Percentiles rank a stretch among this genome's conserved stretches.
Conservation (phyloP, 768 basidiomycete genomes). For the Trametes sanguinea region DNA sequence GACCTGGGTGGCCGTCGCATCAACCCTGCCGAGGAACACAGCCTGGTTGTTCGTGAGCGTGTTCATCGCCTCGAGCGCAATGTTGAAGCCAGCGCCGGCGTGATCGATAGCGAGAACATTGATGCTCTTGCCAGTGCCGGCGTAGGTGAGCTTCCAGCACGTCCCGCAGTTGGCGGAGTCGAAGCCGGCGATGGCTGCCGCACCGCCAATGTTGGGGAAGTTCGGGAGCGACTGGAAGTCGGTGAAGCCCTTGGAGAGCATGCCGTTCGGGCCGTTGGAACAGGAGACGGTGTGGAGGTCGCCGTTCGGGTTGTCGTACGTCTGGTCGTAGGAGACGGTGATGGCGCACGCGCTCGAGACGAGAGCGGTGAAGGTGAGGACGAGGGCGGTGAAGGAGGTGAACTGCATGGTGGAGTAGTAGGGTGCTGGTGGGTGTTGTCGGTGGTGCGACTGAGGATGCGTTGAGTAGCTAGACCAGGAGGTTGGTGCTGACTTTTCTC, state of each 20-base stretch:
- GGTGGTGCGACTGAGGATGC: not conserved
- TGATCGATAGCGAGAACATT: slow-evolving; percentile 37
- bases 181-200: slow-evolving; percentile 33
- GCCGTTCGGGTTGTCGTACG: slow-evolving; percentile 36
- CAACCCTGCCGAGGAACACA: slow-evolving; percentile 47
- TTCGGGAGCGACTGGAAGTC: slow-evolving; percentile 41
- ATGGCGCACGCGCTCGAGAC: slow-evolving; percentile 20
- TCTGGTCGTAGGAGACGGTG: slow-evolving; percentile 40
- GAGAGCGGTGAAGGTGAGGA: slow-evolving; percentile 22
- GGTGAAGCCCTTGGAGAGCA: slow-evolving; percentile 36
- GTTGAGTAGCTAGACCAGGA: slow-evolving; percentile 4
- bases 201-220: slow-evolving; percentile 42
- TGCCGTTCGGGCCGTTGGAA: slow-evolving; percentile 41
- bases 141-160: slow-evolving; percentile 36
- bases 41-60: slow-evolving; percentile 44
- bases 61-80: slow-evolving; percentile 39
- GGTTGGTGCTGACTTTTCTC: slow-evolving; percentile 1
- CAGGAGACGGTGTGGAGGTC: slow-evolving; percentile 38
- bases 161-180: slow-evolving; percentile 36
- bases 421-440: too few species aligned
- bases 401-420: slow-evolving; percentile 31
- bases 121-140: slow-evolving; percentile 27
- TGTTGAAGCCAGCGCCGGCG: slow-evolving; percentile 36
- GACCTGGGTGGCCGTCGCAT: slow-evolving; percentile 47
- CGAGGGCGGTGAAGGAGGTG: slow-evolving; percentile 23